A percentile compares a stretch with the other conserved stretches of the same genome.
Evolutionary conservation across 179 eudicot species (phyloP).

Genomic region (Spinacia oleracea): DNA sequence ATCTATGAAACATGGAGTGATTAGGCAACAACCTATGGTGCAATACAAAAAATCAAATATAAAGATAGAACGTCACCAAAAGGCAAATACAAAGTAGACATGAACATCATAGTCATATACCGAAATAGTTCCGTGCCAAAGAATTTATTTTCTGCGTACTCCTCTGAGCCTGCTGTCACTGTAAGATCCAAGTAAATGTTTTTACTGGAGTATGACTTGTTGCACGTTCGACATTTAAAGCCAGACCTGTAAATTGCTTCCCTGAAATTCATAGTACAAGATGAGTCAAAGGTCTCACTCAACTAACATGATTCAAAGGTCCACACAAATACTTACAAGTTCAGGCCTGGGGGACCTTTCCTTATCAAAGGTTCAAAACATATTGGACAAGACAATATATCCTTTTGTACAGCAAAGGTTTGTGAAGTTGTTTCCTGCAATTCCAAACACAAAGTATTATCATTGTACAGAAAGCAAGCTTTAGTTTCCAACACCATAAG

Average conservation of each 20-base stretch:
- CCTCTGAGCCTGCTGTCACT: constrained; percentile 75
- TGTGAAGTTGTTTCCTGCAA: constrained; percentile 47
- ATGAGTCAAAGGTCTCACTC: constrained; percentile 22
- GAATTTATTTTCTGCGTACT: constrained; percentile 64
- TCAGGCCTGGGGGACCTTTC: constrained; percentile 80
- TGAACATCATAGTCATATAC: constrained; percentile 34
- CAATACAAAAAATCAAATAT: background rate
- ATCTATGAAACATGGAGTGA: background rate
- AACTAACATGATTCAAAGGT: background rate
- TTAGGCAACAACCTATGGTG: background rate
- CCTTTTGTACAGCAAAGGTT: constrained; percentile 35
- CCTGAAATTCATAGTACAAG: constrained; percentile 45
- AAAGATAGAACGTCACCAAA: background rate
- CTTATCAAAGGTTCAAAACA: constrained; percentile 75
- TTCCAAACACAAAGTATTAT: background rate
- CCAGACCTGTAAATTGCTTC: constrained; percentile 93
- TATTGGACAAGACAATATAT: constrained; percentile 77
- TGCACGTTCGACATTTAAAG: constrained; percentile 74
- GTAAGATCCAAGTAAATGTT: constrained; percentile 90
- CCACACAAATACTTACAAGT: constrained; percentile 58
- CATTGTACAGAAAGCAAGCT: background rate
- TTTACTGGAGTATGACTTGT: constrained; percentile 86
- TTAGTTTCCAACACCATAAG: background rate
- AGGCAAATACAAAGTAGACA: background rate
- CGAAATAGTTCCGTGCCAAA: constrained; percentile 77